Percentiles rank a stretch among this genome's conserved stretches.
Conservation (phyloP, 352 stramenopile genomes). For the Phytophthora pluvialis region DNA sequence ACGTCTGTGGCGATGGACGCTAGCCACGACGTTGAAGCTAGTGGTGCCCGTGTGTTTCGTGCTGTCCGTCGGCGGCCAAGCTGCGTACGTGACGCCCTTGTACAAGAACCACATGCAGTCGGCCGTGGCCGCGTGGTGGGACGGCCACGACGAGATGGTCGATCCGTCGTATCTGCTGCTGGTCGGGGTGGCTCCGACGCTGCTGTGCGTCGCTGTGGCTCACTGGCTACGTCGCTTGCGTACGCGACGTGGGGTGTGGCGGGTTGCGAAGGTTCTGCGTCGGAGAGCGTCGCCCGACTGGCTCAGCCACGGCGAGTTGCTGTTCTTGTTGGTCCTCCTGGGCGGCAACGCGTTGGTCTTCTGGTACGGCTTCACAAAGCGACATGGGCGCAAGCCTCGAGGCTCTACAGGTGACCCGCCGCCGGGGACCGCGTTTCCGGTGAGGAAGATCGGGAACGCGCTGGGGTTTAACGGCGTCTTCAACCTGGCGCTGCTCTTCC, state of each 20-base stretch:
- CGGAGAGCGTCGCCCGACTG: constrained; percentile 13
- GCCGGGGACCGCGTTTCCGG: constrained; percentile 7
- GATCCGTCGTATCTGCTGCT: constrained; percentile 59
- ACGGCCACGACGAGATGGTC: constrained; percentile 51
- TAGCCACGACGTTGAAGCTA: constrained; percentile 8
- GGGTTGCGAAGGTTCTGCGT: constrained; percentile 16
- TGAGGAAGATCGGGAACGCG: constrained; percentile 26
- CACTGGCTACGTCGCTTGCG: constrained; percentile 36
- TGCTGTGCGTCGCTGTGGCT: constrained; percentile 38
- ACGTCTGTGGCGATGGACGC: constrained; percentile 1
- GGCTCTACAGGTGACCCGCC: constrained; percentile 10
- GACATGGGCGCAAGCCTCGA: constrained; percentile 11
- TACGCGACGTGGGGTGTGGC: constrained; percentile 10
- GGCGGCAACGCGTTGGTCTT: constrained; percentile 44
- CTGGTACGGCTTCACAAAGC: constrained; percentile 23
- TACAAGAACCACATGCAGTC: constrained; percentile 28
- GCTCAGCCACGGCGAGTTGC: constrained; percentile 41
- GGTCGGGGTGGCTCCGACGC: constrained; percentile 44
- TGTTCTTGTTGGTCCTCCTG: constrained; percentile 36
- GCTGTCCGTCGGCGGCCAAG: constrained; percentile 27
- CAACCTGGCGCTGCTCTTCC: constrained; percentile 52
- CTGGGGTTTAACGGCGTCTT: constrained; percentile 47
- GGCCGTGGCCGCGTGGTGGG: constrained; percentile 27
- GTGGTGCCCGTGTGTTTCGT: constrained; percentile 17
- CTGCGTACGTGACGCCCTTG: constrained; percentile 30